phyloP scores from a whole-genome alignment of 1,284 basidiomycete genomes.

The Pseudozyma hubeiensis region DNA sequence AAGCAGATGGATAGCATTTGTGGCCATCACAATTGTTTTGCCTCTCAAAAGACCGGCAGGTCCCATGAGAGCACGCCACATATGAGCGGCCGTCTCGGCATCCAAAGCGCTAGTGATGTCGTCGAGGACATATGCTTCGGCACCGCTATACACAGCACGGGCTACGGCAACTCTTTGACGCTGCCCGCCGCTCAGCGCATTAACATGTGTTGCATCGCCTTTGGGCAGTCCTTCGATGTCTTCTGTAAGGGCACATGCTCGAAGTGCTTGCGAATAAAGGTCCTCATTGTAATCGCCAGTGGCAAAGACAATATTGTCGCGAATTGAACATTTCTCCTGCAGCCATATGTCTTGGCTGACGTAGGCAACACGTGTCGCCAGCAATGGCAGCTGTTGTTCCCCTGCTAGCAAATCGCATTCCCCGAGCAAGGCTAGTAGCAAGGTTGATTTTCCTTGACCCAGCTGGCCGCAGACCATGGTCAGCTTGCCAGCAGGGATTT shows the following conservation, averaged over 20 bases:
- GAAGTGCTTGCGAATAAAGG: constrained; percentile 53
- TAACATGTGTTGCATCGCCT: constrained; percentile 58
- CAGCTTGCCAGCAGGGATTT: constrained; percentile 42
- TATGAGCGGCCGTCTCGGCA: constrained; percentile 73
- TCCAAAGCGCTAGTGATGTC: constrained; percentile 73
- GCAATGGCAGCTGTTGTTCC: constrained; percentile 27
- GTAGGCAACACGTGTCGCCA: constrained; percentile 48
- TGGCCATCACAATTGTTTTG: constrained; percentile 55
- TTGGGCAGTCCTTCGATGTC: constrained; percentile 58
- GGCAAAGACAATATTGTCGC: constrained; percentile 62
- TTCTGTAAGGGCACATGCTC: constrained; percentile 55
- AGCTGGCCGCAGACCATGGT: constrained; percentile 62
- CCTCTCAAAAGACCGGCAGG: constrained; percentile 32
- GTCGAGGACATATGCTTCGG: constrained; percentile 58
- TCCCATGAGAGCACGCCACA: constrained; percentile 55
- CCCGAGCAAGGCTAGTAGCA: constrained; percentile 59
- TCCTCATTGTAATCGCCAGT: constrained; percentile 47
- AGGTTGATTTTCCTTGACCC: constrained; percentile 63
- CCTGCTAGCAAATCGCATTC: constrained; percentile 56
- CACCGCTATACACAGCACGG: constrained; percentile 62
- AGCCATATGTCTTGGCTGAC: constrained; percentile 63
- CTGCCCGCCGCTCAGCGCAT: constrained; percentile 64
- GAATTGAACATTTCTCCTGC: constrained; percentile 52
- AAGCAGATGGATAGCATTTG: constrained; percentile 56
- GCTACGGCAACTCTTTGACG: constrained; percentile 62